Evolutionary conservation across 257 asterid genomes (phyloP).

Genomic region (Oldenlandia corymbosa): DNA sequence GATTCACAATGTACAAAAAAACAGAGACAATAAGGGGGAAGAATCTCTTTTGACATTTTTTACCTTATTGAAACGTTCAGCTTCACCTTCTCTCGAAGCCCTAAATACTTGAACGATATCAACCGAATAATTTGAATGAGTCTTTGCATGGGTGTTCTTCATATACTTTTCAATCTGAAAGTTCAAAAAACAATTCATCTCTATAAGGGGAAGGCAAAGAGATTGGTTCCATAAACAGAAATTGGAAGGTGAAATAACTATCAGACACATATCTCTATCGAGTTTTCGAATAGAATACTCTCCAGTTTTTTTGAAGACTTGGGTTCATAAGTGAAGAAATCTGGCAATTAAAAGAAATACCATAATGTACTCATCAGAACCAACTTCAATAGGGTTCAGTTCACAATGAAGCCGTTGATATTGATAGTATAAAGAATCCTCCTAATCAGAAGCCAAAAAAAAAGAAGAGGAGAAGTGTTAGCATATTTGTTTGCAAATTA

Average conservation of each 20-base stretch:
- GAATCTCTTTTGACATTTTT: neutral
- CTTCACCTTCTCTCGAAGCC: conserved; percentile 78
- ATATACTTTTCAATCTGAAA: conserved; percentile 72
- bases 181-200: conserved; percentile 11
- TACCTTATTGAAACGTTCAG: conserved; percentile 65
- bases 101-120: conserved; percentile 69
- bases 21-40: neutral
- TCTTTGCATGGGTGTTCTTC: conserved; percentile 86
- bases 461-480: too few species aligned
- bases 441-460: conserved; percentile 23
- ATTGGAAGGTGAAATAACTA: too few species aligned
- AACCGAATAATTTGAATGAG: conserved; percentile 62
- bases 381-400: conserved; percentile 57
- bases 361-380: conserved; percentile 55
- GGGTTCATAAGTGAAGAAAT: neutral
- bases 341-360: conserved; percentile 28
- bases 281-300: too few species aligned
- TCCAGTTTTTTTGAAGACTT: too few species aligned
- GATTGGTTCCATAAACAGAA: neutral
- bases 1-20: neutral
- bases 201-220: conserved; percentile 3
- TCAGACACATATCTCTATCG: neutral
- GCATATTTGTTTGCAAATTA: neutral
- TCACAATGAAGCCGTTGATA: conserved; percentile 76
- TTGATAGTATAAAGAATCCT: conserved; percentile 74